phyloP scores from a whole-genome alignment of 2,329 filamentous ascomycete genomes.

The Botryosphaeria dothidea region DNA sequence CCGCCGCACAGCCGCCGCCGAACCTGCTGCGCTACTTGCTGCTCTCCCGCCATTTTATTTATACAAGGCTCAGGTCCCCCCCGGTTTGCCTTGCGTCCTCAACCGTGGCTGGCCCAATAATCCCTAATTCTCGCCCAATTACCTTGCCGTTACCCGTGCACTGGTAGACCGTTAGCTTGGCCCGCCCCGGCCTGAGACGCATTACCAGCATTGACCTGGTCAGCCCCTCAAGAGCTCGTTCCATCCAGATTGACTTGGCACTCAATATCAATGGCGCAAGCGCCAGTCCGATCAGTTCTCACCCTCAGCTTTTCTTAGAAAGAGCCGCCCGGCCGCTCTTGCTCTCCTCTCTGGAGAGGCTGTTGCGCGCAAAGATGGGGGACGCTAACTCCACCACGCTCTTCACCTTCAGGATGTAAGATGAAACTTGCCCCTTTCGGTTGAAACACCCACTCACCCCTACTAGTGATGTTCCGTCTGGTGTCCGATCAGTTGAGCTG shows the following conservation, averaged over 20 bases:
- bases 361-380: constrained; percentile 6
- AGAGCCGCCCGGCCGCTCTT: not conserved
- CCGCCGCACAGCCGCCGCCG: not conserved
- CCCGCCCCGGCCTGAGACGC: not conserved
- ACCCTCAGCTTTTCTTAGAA: not conserved
- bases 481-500: constrained; percentile 71
- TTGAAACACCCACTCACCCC: constrained; percentile 26
- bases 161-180: not conserved
- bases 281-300: not conserved
- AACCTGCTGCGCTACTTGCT: not conserved
- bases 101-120: not conserved
- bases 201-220: not conserved
- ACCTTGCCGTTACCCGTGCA: not conserved
- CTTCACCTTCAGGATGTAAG: constrained; percentile 60
- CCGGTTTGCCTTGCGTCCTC: not conserved
- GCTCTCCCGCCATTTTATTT: constrained; percentile 8
- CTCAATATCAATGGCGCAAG: constrained; percentile 7
- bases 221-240: not conserved
- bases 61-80: not conserved
- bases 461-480: constrained; percentile 36
- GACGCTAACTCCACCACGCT: constrained; percentile 55
- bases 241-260: constrained; percentile 4
- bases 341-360: not conserved
- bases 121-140: not conserved
- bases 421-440: constrained; percentile 25